Conservation (phyloP, 768 basidiomycete species). For the Lyophyllum semitale region DNA sequence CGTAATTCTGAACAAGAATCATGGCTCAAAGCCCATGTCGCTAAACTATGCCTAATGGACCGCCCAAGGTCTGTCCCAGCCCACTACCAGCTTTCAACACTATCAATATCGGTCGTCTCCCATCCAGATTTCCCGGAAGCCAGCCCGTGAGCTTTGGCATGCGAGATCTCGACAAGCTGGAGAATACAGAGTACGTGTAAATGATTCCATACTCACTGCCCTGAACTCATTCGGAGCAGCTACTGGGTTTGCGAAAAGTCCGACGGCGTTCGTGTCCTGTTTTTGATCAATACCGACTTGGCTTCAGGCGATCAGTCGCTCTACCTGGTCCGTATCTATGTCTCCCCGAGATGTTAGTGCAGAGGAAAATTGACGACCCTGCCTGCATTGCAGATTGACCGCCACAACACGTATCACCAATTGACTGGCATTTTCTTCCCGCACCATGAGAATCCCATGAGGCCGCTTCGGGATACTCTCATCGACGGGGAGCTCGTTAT, state of each 20-base stretch:
- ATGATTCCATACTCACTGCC: not conserved
- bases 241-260: slow-evolving; percentile 99
- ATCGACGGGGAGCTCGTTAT: slow-evolving; percentile 94
- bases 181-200: slow-evolving; percentile 74
- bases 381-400: slow-evolving; percentile 71
- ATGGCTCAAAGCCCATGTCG: slow-evolving; percentile 71
- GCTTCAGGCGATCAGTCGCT: slow-evolving; percentile 54
- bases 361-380: not conserved
- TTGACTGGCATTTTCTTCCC: slow-evolving; percentile 85
- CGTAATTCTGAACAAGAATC: slow-evolving; percentile 58
- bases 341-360: not conserved
- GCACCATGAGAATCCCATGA: slow-evolving; percentile 72
- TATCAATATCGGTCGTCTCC: slow-evolving; percentile 8
- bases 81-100: not conserved
- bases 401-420: slow-evolving; percentile 84
- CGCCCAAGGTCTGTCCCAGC: slow-evolving; percentile 54
- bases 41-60: slow-evolving; percentile 62
- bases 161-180: slow-evolving; percentile 72
- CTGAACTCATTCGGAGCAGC: slow-evolving; percentile 41
- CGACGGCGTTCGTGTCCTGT: slow-evolving; percentile 89
- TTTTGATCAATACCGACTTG: slow-evolving; percentile 70
- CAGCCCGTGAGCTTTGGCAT: slow-evolving; percentile 91
- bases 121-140: slow-evolving; percentile 85
- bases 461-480: slow-evolving; percentile 75
- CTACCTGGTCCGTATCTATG: slow-evolving; percentile 65